Base-by-base conservation (phyloP, 1,139 yeast genomes). In the Meyerozyma guilliermondii region DNA sequence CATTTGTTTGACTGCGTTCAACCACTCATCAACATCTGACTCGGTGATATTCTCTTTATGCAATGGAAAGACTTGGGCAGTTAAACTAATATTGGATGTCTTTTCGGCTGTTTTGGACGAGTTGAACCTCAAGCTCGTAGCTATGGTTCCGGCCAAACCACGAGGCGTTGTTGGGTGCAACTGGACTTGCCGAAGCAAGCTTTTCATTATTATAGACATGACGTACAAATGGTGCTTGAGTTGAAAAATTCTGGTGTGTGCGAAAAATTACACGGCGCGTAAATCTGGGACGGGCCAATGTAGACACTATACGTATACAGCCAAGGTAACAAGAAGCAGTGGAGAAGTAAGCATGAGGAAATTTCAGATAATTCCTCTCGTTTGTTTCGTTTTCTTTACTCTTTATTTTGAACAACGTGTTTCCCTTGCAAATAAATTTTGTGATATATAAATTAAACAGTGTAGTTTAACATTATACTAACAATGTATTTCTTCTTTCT, bases 1-100 rank as follows among this genome's bases (percentile, higher is more conserved):
- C 45, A 85, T 66, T 43, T 78, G 74, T 41, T 74, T 63, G 43
- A 87, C 74, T 8, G 88, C 83, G 8, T 66, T 62, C 43, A 85
- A 61, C 85, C 92, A 83, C 45, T 74, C 74, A 49, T 83, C 86
- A 33, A 85, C 80, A 50, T 81, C 83, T 37, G 68, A 65, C 52
- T 83, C 87, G 6, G 63, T 58, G 42, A 72, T 65, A 43, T 55
- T 46, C 13, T 65, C 66, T 51, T 68, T 68, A 46, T 68, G 58
- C 38, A 68, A 50, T 9, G 77, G 78, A 47, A 53, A 71, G 13
- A 72, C 58, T 52, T 70, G 68, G 5, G 73, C 65, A 13, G 66
- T 55, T 48, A 68, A 59, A 41, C 63, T 54, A 43, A 51, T 35
- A 7, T 17, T 34, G 16, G 38, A 29, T 13, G 39, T 20, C 22